Conservation (phyloP, 106 monocot genomes). For the Phalaenopsis aphrodite region DNA sequence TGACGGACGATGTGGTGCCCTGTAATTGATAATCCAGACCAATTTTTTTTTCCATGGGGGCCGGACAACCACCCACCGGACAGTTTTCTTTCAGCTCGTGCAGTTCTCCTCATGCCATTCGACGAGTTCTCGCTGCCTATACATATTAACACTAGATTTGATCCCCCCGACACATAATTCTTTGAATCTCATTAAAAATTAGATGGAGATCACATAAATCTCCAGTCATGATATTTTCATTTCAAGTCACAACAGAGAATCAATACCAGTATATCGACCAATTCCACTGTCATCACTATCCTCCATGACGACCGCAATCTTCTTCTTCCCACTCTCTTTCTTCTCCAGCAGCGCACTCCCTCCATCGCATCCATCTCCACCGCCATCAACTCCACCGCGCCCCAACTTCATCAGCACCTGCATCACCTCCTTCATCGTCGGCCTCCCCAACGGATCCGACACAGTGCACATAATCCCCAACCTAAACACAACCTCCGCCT, state of each 20-base stretch:
- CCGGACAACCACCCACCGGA: no score
- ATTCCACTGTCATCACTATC: conserved; percentile 9
- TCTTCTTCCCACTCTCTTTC: conserved; percentile 17
- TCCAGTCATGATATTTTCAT: no score
- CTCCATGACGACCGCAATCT: conserved; percentile 4
- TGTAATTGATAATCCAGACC: no score
- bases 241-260: not conserved
- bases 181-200: no score
- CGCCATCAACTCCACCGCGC: not conserved
- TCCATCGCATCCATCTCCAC: not conserved
- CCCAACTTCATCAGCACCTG: conserved; percentile 32
- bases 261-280: not conserved
- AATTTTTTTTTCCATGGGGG: no score
- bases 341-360: conserved; percentile 15
- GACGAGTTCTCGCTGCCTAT: no score
- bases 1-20: no score
- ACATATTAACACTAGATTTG: no score
- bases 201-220: no score
- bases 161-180: no score
- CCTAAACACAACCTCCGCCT: conserved; percentile 36
- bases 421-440: conserved; percentile 60
- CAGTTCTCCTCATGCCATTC: no score
- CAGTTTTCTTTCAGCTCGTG: no score
- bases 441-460: conserved; percentile 27
- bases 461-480: conserved; percentile 51